Conservation (phyloP, 768 basidiomycete genomes). For the Agaricus blazei region DNA sequence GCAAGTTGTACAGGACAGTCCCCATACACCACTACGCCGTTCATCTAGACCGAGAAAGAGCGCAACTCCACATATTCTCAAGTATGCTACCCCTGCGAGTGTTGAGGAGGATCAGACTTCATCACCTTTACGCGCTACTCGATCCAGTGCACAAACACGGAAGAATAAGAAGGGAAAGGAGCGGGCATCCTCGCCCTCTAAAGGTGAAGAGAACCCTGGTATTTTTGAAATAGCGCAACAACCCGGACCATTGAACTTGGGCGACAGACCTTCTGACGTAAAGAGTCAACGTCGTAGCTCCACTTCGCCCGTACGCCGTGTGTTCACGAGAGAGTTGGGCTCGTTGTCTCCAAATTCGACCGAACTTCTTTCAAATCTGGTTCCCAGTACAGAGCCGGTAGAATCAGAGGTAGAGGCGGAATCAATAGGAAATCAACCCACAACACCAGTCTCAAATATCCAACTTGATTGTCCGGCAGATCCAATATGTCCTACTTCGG, state of each 20-base stretch:
- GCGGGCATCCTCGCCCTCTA: not conserved
- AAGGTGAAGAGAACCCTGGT: not conserved
- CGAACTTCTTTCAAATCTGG: slow-evolving; percentile 19
- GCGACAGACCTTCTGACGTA: not conserved
- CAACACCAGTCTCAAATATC: not conserved
- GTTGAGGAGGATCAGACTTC: slow-evolving; percentile 5
- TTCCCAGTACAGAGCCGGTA: slow-evolving; percentile 14
- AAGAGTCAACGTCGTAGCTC: slow-evolving; percentile 4
- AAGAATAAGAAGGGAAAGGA: slow-evolving; percentile 16
- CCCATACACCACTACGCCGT: slow-evolving; percentile 26
- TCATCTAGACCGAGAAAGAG: slow-evolving; percentile 38
- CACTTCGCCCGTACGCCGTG: slow-evolving; percentile 2
- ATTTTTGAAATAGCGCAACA: not conserved
- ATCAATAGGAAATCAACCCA: slow-evolving; percentile 11
- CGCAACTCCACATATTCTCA: slow-evolving; percentile 16
- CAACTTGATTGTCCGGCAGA: not conserved
- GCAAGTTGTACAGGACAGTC: slow-evolving; percentile 6
- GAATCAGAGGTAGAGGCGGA: not conserved
- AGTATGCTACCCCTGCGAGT: slow-evolving; percentile 15
- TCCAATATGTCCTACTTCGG: slow-evolving; percentile 9
- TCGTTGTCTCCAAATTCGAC: slow-evolving; percentile 60
- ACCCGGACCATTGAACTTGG: not conserved
- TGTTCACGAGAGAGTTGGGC: slow-evolving; percentile 34
- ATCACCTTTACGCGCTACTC: slow-evolving; percentile 1
- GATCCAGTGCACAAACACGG: slow-evolving; percentile 18